Base-by-base conservation (phyloP, 2,329 filamentous ascomycete genomes). In the Dryadomyces sulphureus region DNA sequence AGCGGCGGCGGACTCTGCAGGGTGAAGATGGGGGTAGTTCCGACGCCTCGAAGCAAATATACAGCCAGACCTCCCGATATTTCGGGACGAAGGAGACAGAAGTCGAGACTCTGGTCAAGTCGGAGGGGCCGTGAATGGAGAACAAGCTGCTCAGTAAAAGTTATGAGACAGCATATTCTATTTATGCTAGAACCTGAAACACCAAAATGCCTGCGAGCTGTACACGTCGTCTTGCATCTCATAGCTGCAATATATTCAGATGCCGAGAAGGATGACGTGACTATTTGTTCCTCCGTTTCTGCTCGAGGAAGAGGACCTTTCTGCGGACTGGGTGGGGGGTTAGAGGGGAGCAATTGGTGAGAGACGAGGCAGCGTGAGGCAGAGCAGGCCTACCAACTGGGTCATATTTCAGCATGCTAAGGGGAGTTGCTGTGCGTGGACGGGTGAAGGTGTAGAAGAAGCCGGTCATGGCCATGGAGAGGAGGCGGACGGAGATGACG, bases 331-430 rank as follows among this genome's bases (percentile, higher is more conserved):
- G 25, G 30, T 16, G 32, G 16, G 14, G 32, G 36, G 2, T 30
- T 30, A 6, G 21, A 9, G 1, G 34, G n/a, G 9, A 14, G n/a
- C n/a, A n/a, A 22, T 16, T 7, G 6, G 8, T 14, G n/a, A 4
- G 16, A 6, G 11, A 9, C n/a, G 39, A 32, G 20, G 7, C 17
- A 32, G 14, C 12, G 17, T 25, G 4, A 45, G 17, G 11, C 21
- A n/a, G 35, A 30, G 7, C 35, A 36, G 12, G n/a, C 40, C 19
- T 78, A 94, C 86, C 82, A 53, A 98, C 89, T 38, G 92, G 92
- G 62, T 98, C 92, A 66, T 98, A 98, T 72, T 98, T 98, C 57
- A 98, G 70, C 87, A 98, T 92, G 69, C 88, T 93, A 66, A 98
- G 76, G 47, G 93, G 89, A 39, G 82, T 73, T 52, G 88, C 74